Evolutionary conservation across 2,329 filamentous ascomycete species (phyloP), one percentile per base, ranked within the genome.

Genomic region (Pseudogymnoascus sp.): DNA sequence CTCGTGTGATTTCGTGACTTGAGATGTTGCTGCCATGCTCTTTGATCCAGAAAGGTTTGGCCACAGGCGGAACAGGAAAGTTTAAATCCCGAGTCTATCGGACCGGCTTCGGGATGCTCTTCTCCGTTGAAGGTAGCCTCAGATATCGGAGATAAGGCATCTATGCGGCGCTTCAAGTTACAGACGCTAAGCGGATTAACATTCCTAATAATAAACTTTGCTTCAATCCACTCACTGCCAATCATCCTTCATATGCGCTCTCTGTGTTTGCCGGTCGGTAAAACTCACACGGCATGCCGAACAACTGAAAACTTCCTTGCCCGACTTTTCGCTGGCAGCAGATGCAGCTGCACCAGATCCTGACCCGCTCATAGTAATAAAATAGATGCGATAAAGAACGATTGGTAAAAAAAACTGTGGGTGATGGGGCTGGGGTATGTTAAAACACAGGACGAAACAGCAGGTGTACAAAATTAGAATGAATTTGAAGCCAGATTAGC

Each of bases 1-100:
- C 61, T 58, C 6, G 58, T 38, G 37, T 67, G 62, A 36, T 61
- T 62, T 20, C 57, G 61, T 33, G 65, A 64, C 30, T 61, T 64
- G 37, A 64, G 57, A 58, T 66, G 65, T 33, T 59, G 59, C 12
- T 58, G 59, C 61, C 63, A 66, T 39, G 63, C 59, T 58, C 50
- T 65, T 14, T 43, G 59, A n/a, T 60, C 9, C n/a, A 53, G n/a
- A 33, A 53, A 53, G 12, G 15, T 33, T 20, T 33, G 47, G n/a
- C 47, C 47, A 33, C 47, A 53, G 4, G 47, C 47, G n/a, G 9
- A 53, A 20, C 47, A 53, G 9, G 47, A 53, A 53, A 53, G 25
- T 6, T 33, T 8, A 33, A 53, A 53, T 14, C n/a, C n/a, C 1
- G 9, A 53, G 4, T 18, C 47, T 53, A n/a, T 12, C 28, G n/a